phyloP scores from a whole-genome alignment of 495 filamentous ascomycete genomes.

The Talaromyces borbonicus region DNA sequence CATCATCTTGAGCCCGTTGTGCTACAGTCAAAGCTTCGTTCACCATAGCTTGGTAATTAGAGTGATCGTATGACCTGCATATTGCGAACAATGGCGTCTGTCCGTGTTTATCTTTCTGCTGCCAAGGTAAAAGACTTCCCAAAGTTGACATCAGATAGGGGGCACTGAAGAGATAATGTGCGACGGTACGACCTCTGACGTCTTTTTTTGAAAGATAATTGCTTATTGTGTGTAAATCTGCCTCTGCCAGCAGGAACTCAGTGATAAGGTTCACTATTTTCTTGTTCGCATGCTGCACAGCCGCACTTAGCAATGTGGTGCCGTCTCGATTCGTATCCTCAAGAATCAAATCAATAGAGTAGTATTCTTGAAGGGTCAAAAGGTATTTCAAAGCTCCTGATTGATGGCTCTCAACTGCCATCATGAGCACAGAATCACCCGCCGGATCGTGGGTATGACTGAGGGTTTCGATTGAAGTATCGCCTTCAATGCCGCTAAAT shows the following conservation, averaged over 20 bases:
- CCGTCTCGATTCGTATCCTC: slow-evolving; percentile 82
- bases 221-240: slow-evolving; percentile 40
- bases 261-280: slow-evolving; percentile 68
- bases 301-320: slow-evolving; percentile 83
- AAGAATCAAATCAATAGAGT: slow-evolving; percentile 54
- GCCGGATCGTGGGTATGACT: slow-evolving; percentile 69
- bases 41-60: slow-evolving; percentile 78
- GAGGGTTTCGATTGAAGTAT: slow-evolving; percentile 73
- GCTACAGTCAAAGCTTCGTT: slow-evolving; percentile 66
- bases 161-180: slow-evolving; percentile 93
- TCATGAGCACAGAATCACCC: slow-evolving; percentile 89
- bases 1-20: slow-evolving; percentile 63
- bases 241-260: slow-evolving; percentile 48
- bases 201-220: slow-evolving; percentile 70
- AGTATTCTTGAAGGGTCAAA: slow-evolving; percentile 64
- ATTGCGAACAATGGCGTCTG: slow-evolving; percentile 94
- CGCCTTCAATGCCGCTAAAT: slow-evolving; percentile 66
- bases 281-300: slow-evolving; percentile 77
- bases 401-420: slow-evolving; percentile 77
- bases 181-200: slow-evolving; percentile 74
- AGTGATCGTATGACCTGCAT: slow-evolving; percentile 91
- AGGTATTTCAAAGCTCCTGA: slow-evolving; percentile 65
- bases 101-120: slow-evolving; percentile 84
- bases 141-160: slow-evolving; percentile 68
- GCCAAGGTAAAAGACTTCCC: slow-evolving; percentile 75